A percentile compares a stretch with the other conserved stretches of the same genome.
phyloP scores from a whole-genome alignment of 768 basidiomycete genomes.

The Tephrocybe sp. region DNA sequence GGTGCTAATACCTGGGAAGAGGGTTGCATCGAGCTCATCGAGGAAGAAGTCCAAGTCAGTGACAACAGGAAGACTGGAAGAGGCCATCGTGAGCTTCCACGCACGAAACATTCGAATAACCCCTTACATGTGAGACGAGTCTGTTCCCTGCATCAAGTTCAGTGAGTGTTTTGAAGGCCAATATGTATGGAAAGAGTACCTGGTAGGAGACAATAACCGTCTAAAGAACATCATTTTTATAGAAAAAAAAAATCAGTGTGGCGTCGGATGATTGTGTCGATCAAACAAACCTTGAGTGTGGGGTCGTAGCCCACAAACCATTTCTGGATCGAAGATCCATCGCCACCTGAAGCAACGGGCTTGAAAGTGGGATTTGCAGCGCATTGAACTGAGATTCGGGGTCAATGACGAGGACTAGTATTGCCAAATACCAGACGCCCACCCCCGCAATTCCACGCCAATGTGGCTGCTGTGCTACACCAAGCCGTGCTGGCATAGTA shows the following conservation, averaged over 20 bases:
- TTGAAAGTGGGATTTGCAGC: slow-evolving; percentile 43
- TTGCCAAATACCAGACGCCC: slow-evolving; percentile 11
- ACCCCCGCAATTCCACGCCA: not conserved
- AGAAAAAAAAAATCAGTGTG: not conserved
- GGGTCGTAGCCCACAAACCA: slow-evolving; percentile 47
- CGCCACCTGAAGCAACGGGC: slow-evolving; percentile 49
- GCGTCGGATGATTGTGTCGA: not conserved
- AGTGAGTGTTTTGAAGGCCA: not conserved
- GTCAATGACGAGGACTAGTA: not conserved
- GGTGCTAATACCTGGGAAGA: slow-evolving; percentile 25
- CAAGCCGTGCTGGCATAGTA: not conserved
- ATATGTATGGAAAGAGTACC: not conserved
- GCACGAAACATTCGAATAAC: too few species aligned
- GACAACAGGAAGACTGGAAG: slow-evolving; percentile 15
- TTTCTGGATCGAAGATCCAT: slow-evolving; percentile 38
- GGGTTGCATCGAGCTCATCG: slow-evolving; percentile 14
- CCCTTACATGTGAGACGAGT: slow-evolving; percentile 24
- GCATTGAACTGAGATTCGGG: slow-evolving; percentile 24
- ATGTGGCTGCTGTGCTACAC: not conserved
- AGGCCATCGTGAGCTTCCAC: too few species aligned
- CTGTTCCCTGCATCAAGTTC: slow-evolving; percentile 18
- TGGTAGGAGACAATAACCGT: slow-evolving; percentile 18
- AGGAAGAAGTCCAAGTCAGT: slow-evolving; percentile 21
- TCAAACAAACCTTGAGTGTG: slow-evolving; percentile 19
- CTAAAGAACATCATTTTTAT: not conserved